Base-by-base conservation (phyloP, 768 basidiomycete species). In the Leccinum truebloodii region DNA sequence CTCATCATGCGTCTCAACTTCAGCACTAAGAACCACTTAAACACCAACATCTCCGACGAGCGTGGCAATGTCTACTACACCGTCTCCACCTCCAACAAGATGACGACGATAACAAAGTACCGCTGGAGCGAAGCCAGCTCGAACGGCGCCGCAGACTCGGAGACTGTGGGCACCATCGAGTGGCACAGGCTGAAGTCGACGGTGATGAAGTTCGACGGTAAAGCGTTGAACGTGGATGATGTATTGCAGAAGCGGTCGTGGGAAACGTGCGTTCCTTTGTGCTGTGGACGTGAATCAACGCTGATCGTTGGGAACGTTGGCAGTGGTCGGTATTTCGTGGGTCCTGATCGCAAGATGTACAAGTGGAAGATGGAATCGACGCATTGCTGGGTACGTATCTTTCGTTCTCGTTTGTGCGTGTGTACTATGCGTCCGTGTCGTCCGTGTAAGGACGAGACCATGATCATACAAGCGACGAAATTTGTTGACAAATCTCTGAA, bases 311-410 rank as follows among this genome's bases (percentile, higher is more conserved):
- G 44, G 7, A 39, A 52, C 32, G 39, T 3, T 6, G 8, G 8
- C 37, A 77, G 77, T 30, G 67, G 68, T 28, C 74, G 71, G n/a
- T 64, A 71, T 18, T 78, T 78, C 54, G 59, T 59, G 28, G 77
- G 73, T 12, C 73, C 68, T 0, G 70, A 77, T 57, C 65, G 62
- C 2, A 65, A 55, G 9, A 60, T 62, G 26, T 78, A 75, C 65
- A 72, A 73, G 20, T 78, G 76, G 77, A 67, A 66, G 26, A 26
- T 74, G 12, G 67, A 66, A 9, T 56, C 59, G 20, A 62, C 62
- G 6, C 67, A 71, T 6, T 70, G 70, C 14, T 64, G 67, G 68
- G 75, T 73, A 54, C 20, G 70, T 62, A 3, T 14, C 7, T n/a
- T 26, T 10, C 6, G 13, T 18, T 18, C 26, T 53, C 8, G 12